Evolutionary conservation across 2,329 filamentous ascomycete species (phyloP).

Genomic region (Aspergillus sp.): DNA sequence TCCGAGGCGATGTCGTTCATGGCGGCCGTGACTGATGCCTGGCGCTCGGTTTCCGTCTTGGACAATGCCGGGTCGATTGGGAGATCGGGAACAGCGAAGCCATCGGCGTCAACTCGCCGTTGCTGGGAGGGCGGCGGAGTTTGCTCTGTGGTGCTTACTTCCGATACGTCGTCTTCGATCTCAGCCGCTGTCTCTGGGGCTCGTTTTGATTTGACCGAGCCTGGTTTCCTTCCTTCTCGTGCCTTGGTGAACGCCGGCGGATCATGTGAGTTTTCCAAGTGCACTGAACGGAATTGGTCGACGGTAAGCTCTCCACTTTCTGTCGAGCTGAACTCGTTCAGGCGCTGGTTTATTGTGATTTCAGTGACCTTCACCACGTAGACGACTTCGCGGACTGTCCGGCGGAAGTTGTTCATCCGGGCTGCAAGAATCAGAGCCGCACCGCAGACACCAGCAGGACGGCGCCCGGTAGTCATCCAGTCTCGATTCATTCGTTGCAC

Average conservation of each 20-base stretch:
- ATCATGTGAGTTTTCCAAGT: conserved; percentile 59
- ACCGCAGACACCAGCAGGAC: conserved; percentile 87
- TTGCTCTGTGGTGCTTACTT: conserved; percentile 8
- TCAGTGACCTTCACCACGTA: conserved; percentile 97
- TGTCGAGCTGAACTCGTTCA: conserved; percentile 85
- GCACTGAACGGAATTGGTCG: conserved; percentile 59
- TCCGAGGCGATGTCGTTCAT: conserved; percentile 16
- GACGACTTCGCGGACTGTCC: conserved; percentile 88
- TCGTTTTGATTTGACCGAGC: conserved; percentile 26
- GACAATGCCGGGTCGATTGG: conserved; percentile 38
- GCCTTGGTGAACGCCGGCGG: conserved; percentile 64
- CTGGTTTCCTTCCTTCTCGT: conserved; percentile 51
- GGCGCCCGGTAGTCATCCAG: conserved; percentile 92
- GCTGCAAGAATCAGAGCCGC: conserved; percentile 91
- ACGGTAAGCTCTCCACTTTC: conserved; percentile 78
- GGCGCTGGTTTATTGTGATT: conserved; percentile 78
- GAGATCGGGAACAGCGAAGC: conserved; percentile 54
- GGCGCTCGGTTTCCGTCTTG: conserved; percentile 11
- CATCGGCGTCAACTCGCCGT: conserved; percentile 53
- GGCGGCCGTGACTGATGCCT: conserved; percentile 12
- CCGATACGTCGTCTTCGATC: conserved; percentile 38
- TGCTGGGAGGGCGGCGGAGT: conserved; percentile 16
- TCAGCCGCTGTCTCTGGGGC: conserved; percentile 30
- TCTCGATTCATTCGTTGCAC: conserved; percentile 90
- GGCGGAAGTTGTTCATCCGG: conserved; percentile 95